Percentiles rank a stretch among this genome's conserved stretches.
phyloP scores from a whole-genome alignment of 768 basidiomycete species.

The Tephrocybe sp. region DNA sequence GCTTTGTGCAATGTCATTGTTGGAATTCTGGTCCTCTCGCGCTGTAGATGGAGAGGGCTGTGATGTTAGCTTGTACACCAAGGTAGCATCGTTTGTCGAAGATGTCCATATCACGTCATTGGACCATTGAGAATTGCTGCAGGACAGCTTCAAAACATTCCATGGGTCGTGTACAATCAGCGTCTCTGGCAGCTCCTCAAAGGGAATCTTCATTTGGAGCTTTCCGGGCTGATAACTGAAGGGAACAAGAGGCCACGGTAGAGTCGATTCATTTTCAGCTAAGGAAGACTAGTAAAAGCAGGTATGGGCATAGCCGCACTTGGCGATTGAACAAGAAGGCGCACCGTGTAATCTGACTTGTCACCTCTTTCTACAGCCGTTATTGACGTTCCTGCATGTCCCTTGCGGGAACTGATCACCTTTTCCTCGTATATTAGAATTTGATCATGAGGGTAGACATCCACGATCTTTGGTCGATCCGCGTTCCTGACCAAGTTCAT shows the following conservation, averaged over 20 bases:
- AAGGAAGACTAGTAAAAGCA: too few species aligned
- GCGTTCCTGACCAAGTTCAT: slow-evolving; percentile 32
- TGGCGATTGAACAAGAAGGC: too few species aligned
- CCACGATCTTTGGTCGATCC: slow-evolving; percentile 28
- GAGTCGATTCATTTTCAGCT: too few species aligned
- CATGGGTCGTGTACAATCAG: slow-evolving; percentile 27
- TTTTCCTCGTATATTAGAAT: not conserved
- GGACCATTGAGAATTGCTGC: not conserved
- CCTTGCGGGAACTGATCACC: not conserved
- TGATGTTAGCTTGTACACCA: slow-evolving; percentile 27
- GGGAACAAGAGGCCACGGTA: too few species aligned
- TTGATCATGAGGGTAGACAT: slow-evolving; percentile 16
- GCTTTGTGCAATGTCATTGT: too few species aligned
- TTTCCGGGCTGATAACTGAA: too few species aligned
- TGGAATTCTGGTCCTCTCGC: too few species aligned
- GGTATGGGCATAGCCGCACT: too few species aligned
- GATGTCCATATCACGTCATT: slow-evolving; percentile 22
- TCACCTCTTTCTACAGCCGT: too few species aligned
- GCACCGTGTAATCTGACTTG: too few species aligned
- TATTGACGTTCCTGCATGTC: too few species aligned
- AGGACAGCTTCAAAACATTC: slow-evolving; percentile 22
- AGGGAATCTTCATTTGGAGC: too few species aligned
- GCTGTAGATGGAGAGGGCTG: not conserved
- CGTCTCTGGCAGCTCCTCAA: slow-evolving; percentile 21
- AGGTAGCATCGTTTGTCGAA: slow-evolving; percentile 24